These are phyloP conservation scores for Moelleriella libera DNA, from an alignment of 2,329 filamentous ascomycete genomes.

Conservation along the genomic window DNA sequence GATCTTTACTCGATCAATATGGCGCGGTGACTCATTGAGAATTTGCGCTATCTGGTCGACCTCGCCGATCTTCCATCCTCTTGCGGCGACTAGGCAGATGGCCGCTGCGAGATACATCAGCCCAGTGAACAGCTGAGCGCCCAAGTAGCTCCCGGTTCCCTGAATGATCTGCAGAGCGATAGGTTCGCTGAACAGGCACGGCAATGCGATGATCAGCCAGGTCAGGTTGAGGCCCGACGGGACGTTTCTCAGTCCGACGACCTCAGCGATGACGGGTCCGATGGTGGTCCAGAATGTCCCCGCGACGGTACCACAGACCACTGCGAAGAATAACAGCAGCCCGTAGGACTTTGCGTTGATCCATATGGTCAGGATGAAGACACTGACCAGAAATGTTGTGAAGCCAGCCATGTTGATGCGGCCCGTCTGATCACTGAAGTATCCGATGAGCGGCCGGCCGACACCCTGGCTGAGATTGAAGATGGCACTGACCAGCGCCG, in stretches of 20 bases:
- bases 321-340: conserved; percentile 55
- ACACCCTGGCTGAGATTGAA: conserved; percentile 55
- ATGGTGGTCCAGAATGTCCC: conserved; percentile 61
- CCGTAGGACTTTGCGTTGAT: conserved; percentile 49
- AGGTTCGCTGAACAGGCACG: conserved; percentile 53
- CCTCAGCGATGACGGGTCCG: conserved; percentile 57
- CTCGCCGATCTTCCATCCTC: conserved; percentile 24
- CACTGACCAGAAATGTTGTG: conserved; percentile 48
- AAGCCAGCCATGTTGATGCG: conserved; percentile 58
- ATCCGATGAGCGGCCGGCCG: conserved; percentile 58
- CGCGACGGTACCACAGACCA: conserved; percentile 56
- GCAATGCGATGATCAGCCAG: conserved; percentile 59
- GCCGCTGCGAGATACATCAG: conserved; percentile 42
- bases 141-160: conserved; percentile 31
- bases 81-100: conserved; percentile 15
- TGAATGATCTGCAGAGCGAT: conserved; percentile 43
- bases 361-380: conserved; percentile 61
- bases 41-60: conserved; percentile 16
- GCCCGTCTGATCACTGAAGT: conserved; percentile 55
- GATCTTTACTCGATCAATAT: conserved; percentile 15
- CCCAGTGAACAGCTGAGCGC: conserved; percentile 44
- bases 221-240: conserved; percentile 54
- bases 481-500: conserved; percentile 56
- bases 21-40: conserved; percentile 13
- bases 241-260: conserved; percentile 55